A percentile compares a stretch with the other conserved stretches of the same genome.
phyloP scores from a whole-genome alignment of 2,329 filamentous ascomycete genomes.

The Kalmusia sp. region DNA sequence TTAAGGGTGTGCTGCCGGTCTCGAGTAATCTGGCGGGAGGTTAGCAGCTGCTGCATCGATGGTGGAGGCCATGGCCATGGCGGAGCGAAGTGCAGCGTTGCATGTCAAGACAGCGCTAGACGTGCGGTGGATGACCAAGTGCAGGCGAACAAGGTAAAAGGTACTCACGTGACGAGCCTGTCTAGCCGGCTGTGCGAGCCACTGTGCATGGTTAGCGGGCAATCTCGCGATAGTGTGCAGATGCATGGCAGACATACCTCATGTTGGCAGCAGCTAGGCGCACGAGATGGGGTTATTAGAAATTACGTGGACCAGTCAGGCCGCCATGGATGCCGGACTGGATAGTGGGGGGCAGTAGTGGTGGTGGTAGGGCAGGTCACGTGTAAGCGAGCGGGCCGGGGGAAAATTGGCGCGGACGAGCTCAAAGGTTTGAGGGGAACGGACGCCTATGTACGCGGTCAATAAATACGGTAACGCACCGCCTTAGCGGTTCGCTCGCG shows the following conservation, averaged over 20 bases:
- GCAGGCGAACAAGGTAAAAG: neutral
- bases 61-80: too few species aligned
- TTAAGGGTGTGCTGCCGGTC: conserved; percentile 94
- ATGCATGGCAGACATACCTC: neutral
- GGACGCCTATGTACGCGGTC: conserved; percentile 7
- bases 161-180: conserved; percentile 8
- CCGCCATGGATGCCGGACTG: conserved; percentile 2
- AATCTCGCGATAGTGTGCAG: neutral
- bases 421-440: conserved; percentile 2
- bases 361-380: neutral
- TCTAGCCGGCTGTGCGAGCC: conserved; percentile 5
- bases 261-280: conserved; percentile 1
- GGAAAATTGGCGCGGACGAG: conserved; percentile 6
- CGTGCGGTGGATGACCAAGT: neutral
- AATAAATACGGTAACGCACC: conserved; percentile 2
- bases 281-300: conserved; percentile 3
- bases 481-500: conserved; percentile 4
- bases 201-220: conserved; percentile 9
- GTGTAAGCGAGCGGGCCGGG: conserved; percentile 7
- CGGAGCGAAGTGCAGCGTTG: neutral
- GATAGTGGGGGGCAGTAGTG: neutral
- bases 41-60: neutral
- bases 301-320: conserved; percentile 9
- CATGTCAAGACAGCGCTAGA: neutral
- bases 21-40: conserved; percentile 73